Evolutionary conservation across 2,329 filamentous ascomycete genomes (phyloP).

Genomic region (Pseudocercospora fijiensis): DNA sequence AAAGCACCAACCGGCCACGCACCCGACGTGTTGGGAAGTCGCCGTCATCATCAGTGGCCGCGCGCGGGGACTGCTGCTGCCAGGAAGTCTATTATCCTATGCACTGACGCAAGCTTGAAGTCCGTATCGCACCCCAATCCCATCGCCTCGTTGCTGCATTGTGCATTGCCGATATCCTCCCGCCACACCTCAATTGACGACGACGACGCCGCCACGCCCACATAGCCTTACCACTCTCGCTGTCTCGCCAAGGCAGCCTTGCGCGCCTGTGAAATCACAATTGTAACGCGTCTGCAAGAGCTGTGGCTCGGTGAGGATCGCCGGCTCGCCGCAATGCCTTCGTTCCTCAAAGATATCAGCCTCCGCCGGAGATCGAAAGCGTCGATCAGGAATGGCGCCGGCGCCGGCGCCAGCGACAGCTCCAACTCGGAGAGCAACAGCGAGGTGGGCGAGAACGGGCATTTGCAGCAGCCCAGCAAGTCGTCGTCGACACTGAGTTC

Average conservation of each 20-base stretch:
- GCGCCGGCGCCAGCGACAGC: slow-evolving; percentile 52
- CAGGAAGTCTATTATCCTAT: background rate
- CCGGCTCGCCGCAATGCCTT: slow-evolving; percentile 22
- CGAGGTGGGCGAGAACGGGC: slow-evolving; percentile 19
- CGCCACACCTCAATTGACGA: background rate
- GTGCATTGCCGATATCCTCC: background rate
- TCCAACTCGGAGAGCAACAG: slow-evolving; percentile 52
- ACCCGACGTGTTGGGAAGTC: background rate
- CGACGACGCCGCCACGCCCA: background rate
- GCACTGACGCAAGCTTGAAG: background rate
- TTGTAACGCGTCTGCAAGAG: background rate
- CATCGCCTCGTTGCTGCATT: background rate
- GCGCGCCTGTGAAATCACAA: too few species aligned
- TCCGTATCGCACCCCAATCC: too few species aligned
- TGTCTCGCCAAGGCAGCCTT: too few species aligned
- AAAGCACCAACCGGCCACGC: background rate
- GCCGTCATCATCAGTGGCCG: background rate
- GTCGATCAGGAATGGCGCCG: slow-evolving; percentile 46
- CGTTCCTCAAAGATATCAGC: slow-evolving; percentile 28
- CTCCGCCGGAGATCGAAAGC: slow-evolving; percentile 24
- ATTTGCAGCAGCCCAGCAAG: slow-evolving; percentile 46
- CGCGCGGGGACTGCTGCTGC: background rate
- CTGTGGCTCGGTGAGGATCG: background rate
- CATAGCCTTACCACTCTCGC: background rate
- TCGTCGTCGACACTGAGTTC: slow-evolving; percentile 63